Evolutionary conservation across 2,329 filamentous ascomycete genomes (phyloP).

Genomic region (Penicillium occitanis): DNA sequence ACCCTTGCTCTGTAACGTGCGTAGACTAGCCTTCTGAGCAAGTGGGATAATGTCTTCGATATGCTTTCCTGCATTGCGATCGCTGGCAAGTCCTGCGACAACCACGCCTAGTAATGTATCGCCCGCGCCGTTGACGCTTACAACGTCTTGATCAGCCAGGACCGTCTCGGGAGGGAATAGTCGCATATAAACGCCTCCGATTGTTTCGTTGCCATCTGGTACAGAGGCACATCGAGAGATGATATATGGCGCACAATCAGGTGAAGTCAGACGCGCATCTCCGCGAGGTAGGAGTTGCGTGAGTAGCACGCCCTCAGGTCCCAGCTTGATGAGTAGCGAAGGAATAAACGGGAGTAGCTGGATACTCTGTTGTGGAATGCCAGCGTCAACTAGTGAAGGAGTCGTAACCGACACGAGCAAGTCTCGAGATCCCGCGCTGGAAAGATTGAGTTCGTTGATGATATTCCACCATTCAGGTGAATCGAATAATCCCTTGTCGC

Average conservation of each 20-base stretch:
- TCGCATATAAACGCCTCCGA: slow-evolving; percentile 84
- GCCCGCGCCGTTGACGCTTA: slow-evolving; percentile 91
- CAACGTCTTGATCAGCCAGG: slow-evolving; percentile 62
- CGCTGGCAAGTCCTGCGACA: slow-evolving; percentile 71
- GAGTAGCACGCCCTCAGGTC: slow-evolving; percentile 70
- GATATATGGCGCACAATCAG: slow-evolving; percentile 67
- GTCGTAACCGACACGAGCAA: slow-evolving; percentile 69
- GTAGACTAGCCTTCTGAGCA: slow-evolving; percentile 76
- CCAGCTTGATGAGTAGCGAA: slow-evolving; percentile 80
- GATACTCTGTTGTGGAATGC: slow-evolving; percentile 78
- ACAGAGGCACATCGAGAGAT: slow-evolving; percentile 54
- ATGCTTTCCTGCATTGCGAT: slow-evolving; percentile 42
- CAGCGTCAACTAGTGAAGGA: slow-evolving; percentile 68
- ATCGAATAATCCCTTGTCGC: slow-evolving; percentile 66
- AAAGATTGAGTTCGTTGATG: slow-evolving; percentile 75
- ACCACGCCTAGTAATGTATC: slow-evolving; percentile 89
- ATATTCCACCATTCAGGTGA: slow-evolving; percentile 72
- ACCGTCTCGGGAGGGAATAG: slow-evolving; percentile 67
- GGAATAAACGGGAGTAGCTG: slow-evolving; percentile 88
- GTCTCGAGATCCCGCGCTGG: slow-evolving; percentile 65
- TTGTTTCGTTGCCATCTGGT: slow-evolving; percentile 52
- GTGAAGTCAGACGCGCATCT: slow-evolving; percentile 65
- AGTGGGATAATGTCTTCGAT: slow-evolving; percentile 68
- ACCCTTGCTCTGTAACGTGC: slow-evolving; percentile 73
- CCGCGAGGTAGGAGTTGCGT: slow-evolving; percentile 67